Evolutionary conservation across 148 eudicot species (phyloP).

Genomic region (Camellia lanceoleosa): DNA sequence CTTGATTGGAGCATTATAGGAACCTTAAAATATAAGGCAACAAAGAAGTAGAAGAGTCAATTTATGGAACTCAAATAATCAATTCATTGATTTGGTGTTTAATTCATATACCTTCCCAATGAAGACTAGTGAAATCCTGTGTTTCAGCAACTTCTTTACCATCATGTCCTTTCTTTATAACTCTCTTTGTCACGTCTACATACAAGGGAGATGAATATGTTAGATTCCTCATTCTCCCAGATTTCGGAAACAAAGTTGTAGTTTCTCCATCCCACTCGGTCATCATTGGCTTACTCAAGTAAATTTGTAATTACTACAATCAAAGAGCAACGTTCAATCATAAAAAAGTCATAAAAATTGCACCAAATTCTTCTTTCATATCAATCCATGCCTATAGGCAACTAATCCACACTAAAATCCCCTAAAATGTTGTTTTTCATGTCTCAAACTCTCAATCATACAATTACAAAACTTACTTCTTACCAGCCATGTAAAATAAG

Average conservation of each 20-base stretch:
- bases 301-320: slow-evolving; percentile 45
- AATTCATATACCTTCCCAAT: slow-evolving; percentile 68
- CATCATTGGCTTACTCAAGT: slow-evolving; percentile 79
- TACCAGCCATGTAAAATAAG: too few relatives aligned
- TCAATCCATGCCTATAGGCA: too few relatives aligned
- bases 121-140: slow-evolving; percentile 89
- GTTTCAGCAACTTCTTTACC: slow-evolving; percentile 87
- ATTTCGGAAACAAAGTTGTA: slow-evolving; percentile 87
- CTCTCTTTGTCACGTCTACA: slow-evolving; percentile 80
- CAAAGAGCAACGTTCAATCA: background rate
- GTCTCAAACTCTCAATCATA: too few relatives aligned
- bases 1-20: too few relatives aligned
- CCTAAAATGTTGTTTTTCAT: too few relatives aligned
- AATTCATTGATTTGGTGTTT: background rate
- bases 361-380: background rate
- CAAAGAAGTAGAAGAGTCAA: background rate
- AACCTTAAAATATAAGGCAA: background rate
- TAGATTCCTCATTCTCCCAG: slow-evolving; percentile 84
- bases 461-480: too few relatives aligned
- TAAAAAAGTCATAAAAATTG: background rate
- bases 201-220: slow-evolving; percentile 95
- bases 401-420: too few relatives aligned
- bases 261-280: slow-evolving; percentile 46
- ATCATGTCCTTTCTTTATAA: slow-evolving; percentile 87
- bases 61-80: background rate